Percentiles rank a stretch among this genome's conserved stretches.
Evolutionary conservation across 2,329 filamentous ascomycete genomes (phyloP).

Genomic region (Fusarium pseudograminearum): DNA sequence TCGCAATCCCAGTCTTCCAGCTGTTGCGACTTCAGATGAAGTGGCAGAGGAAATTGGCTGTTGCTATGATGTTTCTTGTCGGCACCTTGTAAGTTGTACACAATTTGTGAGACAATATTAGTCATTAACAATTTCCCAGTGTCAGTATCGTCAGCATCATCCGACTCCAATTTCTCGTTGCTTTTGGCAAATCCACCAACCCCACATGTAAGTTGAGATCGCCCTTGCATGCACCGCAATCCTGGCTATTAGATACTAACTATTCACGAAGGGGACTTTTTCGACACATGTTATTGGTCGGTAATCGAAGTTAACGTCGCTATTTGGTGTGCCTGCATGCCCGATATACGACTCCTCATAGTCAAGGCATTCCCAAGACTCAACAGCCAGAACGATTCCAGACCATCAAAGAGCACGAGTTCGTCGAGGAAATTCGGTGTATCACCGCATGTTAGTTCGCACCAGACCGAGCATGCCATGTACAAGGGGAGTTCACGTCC

Average conservation of each 20-base stretch:
- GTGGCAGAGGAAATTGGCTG: slow-evolving; percentile 20
- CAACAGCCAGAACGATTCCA: background rate
- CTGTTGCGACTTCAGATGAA: slow-evolving; percentile 4
- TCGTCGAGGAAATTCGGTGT: background rate
- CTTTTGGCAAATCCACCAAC: slow-evolving; percentile 14
- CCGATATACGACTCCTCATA: background rate
- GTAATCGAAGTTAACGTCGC: slow-evolving; percentile 12
- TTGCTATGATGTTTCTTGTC: slow-evolving; percentile 3
- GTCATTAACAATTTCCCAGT: background rate
- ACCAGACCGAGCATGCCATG: background rate
- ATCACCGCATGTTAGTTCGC: background rate
- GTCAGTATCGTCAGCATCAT: slow-evolving; percentile 21
- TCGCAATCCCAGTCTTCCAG: slow-evolving; percentile 5
- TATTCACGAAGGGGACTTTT: background rate
- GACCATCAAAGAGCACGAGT: background rate
- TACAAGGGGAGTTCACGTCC: background rate
- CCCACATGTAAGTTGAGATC: slow-evolving; percentile 10
- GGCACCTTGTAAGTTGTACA: background rate
- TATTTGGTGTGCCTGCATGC: slow-evolving; percentile 16
- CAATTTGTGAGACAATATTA: rapidly evolving
- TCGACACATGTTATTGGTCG: slow-evolving; percentile 21
- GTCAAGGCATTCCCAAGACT: slow-evolving; percentile 4
- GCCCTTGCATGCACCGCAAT: background rate
- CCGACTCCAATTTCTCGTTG: slow-evolving; percentile 3
- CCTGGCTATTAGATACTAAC: background rate